These are phyloP conservation scores for Plasmodium vinckei DNA, from an alignment of 169 alveolate genomes.

Conservation along the genomic window DNA sequence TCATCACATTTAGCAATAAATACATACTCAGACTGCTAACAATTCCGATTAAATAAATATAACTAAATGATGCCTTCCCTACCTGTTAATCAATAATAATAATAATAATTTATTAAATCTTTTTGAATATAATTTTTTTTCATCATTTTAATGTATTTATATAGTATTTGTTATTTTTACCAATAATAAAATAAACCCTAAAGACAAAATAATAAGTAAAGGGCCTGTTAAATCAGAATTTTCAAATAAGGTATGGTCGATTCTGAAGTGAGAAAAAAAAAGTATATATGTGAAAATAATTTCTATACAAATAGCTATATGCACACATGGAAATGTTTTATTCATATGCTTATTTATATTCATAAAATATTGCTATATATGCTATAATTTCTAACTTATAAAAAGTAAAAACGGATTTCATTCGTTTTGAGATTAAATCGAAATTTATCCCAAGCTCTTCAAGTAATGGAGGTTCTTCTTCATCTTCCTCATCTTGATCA, in stretches of 20 bases:
- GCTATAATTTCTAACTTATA: slow-evolving; percentile 28
- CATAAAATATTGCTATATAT: not conserved
- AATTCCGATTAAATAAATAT: slow-evolving; percentile 84
- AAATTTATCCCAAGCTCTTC: slow-evolving; percentile 82
- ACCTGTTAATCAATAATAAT: slow-evolving; percentile 19
- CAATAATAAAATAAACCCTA: slow-evolving; percentile 83
- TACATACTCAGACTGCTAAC: slow-evolving; percentile 85
- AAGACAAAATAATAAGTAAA: slow-evolving; percentile 78
- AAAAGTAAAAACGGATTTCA: slow-evolving; percentile 70
- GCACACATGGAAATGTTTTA: not conserved
- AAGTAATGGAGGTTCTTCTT: slow-evolving; percentile 77
- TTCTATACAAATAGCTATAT: not conserved
- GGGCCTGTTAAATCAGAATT: slow-evolving; percentile 89
- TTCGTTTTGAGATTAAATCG: slow-evolving; percentile 77
- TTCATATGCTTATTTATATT: not conserved
- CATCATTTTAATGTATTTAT: not conserved
- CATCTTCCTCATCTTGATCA: slow-evolving; percentile 53
- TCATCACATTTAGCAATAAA: slow-evolving; percentile 79
- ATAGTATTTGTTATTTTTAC: slow-evolving; percentile 75
- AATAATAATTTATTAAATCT: not conserved
- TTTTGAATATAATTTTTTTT: not conserved
- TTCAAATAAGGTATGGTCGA: slow-evolving; percentile 73
- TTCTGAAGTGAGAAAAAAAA: not conserved
- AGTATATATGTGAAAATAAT: not conserved
- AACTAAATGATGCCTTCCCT: slow-evolving; percentile 83